Percentiles rank a stretch among this genome's conserved stretches.
Evolutionary conservation across 2,329 filamentous ascomycete genomes (phyloP).

Genomic region (Aspergillus brasiliensis): DNA sequence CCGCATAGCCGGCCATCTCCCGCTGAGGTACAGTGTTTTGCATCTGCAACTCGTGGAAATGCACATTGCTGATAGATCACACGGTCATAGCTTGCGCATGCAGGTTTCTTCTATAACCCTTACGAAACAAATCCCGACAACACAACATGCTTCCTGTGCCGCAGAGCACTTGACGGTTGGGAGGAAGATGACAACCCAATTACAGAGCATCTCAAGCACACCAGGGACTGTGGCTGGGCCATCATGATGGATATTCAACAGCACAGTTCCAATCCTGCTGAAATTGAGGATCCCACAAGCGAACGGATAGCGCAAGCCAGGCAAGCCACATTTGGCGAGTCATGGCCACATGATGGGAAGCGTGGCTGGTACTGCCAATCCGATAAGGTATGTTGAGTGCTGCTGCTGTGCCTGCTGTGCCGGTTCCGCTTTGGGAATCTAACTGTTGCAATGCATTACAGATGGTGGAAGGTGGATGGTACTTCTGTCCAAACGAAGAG

Average conservation of each 20-base stretch:
- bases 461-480: slow-evolving; percentile 92
- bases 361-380: slow-evolving; percentile 87
- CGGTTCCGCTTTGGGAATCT: slow-evolving; percentile 1
- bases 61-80: background rate
- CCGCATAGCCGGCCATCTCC: slow-evolving; percentile 71
- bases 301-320: slow-evolving; percentile 74
- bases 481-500: slow-evolving; percentile 80
- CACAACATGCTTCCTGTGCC: slow-evolving; percentile 84
- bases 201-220: slow-evolving; percentile 81
- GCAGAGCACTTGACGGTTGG: slow-evolving; percentile 86
- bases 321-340: slow-evolving; percentile 76
- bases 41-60: slow-evolving; percentile 10
- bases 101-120: slow-evolving; percentile 89
- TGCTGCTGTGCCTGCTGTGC: background rate
- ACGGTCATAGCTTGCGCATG: slow-evolving; percentile 71
- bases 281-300: slow-evolving; percentile 71
- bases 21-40: slow-evolving; percentile 56
- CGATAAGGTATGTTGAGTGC: slow-evolving; percentile 66
- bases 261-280: slow-evolving; percentile 46
- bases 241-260: slow-evolving; percentile 65
- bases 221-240: slow-evolving; percentile 83
- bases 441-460: slow-evolving; percentile 40
- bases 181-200: slow-evolving; percentile 82
- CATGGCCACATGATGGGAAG: slow-evolving; percentile 89
- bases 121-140: slow-evolving; percentile 78